These are phyloP conservation scores for Iodosphaeria phyllophila DNA, from an alignment of 2,329 filamentous ascomycete species.

Conservation along the genomic window DNA sequence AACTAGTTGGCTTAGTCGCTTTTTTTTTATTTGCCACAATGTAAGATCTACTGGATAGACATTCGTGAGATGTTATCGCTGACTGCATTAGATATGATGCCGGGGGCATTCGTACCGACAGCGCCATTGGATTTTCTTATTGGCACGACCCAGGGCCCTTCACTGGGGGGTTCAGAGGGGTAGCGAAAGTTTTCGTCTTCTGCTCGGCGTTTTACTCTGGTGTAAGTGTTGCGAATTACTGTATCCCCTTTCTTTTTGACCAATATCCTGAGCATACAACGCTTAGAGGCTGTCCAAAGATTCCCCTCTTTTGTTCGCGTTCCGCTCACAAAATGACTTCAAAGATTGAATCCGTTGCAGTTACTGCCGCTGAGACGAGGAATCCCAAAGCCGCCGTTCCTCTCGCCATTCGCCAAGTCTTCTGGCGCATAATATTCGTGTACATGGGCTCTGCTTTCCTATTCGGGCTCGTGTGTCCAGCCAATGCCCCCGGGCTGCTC, in stretches of 20 bases:
- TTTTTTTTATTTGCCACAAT: slow-evolving; percentile 60
- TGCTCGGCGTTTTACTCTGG: slow-evolving; percentile 56
- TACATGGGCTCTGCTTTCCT: slow-evolving; percentile 57
- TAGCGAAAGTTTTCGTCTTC: slow-evolving; percentile 48
- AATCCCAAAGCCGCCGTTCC: slow-evolving; percentile 37
- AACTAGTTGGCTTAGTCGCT: slow-evolving; percentile 48
- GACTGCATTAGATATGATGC: slow-evolving; percentile 32
- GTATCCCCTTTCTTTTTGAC: too few species aligned
- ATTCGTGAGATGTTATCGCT: neutral
- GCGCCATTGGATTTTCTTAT: slow-evolving; percentile 48
- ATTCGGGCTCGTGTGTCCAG: slow-evolving; percentile 56
- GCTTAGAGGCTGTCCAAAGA: too few species aligned
- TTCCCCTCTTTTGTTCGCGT: neutral
- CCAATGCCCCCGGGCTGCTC: slow-evolving; percentile 44
- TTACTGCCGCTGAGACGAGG: slow-evolving; percentile 41
- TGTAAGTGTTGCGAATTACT: too few species aligned
- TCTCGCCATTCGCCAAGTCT: slow-evolving; percentile 38
- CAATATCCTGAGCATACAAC: neutral
- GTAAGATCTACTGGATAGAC: slow-evolving; percentile 11
- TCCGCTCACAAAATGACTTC: neutral
- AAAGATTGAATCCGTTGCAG: slow-evolving; percentile 38
- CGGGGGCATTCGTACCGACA: slow-evolving; percentile 43
- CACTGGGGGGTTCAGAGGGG: slow-evolving; percentile 45
- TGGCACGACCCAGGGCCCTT: slow-evolving; percentile 58
- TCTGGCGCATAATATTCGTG: slow-evolving; percentile 41